These are phyloP conservation scores for Termitomyces bulborhizus DNA, from an alignment of 768 basidiomycete genomes.

Conservation along the genomic window DNA sequence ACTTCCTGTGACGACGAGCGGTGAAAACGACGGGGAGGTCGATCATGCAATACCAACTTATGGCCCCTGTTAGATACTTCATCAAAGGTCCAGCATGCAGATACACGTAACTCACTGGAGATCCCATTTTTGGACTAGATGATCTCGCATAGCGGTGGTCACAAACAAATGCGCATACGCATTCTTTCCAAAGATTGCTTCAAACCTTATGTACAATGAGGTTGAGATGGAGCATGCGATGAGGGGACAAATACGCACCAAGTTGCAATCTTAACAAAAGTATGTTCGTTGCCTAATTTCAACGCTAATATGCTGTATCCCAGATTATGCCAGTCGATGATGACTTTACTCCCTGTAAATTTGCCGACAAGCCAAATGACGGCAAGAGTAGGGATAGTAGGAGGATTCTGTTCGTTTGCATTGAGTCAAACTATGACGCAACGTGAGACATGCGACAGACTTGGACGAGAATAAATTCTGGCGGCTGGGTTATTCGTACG, in stretches of 20 bases:
- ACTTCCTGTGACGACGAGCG: conserved; percentile 61
- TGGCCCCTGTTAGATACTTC: conserved; percentile 47
- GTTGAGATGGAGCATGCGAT: background rate
- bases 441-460: conserved; percentile 35
- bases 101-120: conserved; percentile 51
- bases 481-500: conserved; percentile 54
- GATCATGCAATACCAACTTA: conserved; percentile 80
- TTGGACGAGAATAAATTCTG: conserved; percentile 87
- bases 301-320: conserved; percentile 91
- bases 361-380: conserved; percentile 71
- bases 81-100: background rate
- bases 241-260: conserved; percentile 38
- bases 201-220: conserved; percentile 53
- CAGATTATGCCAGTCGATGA: conserved; percentile 99
- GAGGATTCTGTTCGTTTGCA: conserved; percentile 68
- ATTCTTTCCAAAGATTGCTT: conserved; percentile 66
- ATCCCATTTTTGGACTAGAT: conserved; percentile 65
- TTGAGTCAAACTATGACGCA: background rate
- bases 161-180: conserved; percentile 95
- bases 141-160: conserved; percentile 77
- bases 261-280: conserved; percentile 68
- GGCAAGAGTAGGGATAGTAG: conserved; percentile 89
- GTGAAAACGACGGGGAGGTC: conserved; percentile 84
- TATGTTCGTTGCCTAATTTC: conserved; percentile 62
- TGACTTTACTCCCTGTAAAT: conserved; percentile 73